A percentile compares a stretch with the other conserved stretches of the same genome.
Evolutionary conservation across 306 rosid genomes (phyloP).

Genomic region (Inga oerstediana): DNA sequence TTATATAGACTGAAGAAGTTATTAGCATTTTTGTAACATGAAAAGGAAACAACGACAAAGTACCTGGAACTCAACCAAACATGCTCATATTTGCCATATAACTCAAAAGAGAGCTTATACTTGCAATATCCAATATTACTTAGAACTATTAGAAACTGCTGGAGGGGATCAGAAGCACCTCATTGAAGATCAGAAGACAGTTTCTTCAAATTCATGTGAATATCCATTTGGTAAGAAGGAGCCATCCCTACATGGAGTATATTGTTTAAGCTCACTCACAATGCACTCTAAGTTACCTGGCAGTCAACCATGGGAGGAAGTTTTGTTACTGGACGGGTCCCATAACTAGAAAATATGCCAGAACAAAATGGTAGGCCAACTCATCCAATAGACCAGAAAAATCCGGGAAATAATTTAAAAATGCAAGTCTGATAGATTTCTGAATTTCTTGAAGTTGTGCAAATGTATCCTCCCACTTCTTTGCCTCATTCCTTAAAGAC

Average conservation of each 20-base stretch:
- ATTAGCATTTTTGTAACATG: neutral
- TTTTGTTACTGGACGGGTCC: constrained; percentile 28
- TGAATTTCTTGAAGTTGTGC: constrained; percentile 87
- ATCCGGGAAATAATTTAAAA: constrained; percentile 90
- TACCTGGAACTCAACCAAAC: constrained; percentile 91
- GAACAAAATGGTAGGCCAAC: constrained; percentile 25
- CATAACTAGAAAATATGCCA: constrained; percentile 8
- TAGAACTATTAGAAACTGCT: constrained; percentile 71
- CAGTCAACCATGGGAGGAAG: constrained; percentile 34
- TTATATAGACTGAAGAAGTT: neutral
- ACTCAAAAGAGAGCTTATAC: constrained; percentile 84
- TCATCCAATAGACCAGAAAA: constrained; percentile 81
- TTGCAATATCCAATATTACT: constrained; percentile 97
- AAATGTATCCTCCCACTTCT: constrained; percentile 86
- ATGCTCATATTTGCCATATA: constrained; percentile 78
- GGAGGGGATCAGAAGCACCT: constrained; percentile 73
- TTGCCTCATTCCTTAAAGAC: constrained; percentile 77
- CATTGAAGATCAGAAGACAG: constrained; percentile 56
- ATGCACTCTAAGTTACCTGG: constrained; percentile 83
- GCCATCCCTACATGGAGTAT: constrained; percentile 58
- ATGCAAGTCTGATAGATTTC: constrained; percentile 94
- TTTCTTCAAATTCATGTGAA: constrained; percentile 62
- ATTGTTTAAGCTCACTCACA: constrained; percentile 69
- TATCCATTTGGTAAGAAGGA: constrained; percentile 73
- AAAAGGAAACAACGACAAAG: constrained; percentile 18